Percentiles rank a stretch among this genome's conserved stretches.
These are phyloP conservation scores for Marvania coccoides DNA, from an alignment of 139 green algal species.

Conservation along the genomic window DNA sequence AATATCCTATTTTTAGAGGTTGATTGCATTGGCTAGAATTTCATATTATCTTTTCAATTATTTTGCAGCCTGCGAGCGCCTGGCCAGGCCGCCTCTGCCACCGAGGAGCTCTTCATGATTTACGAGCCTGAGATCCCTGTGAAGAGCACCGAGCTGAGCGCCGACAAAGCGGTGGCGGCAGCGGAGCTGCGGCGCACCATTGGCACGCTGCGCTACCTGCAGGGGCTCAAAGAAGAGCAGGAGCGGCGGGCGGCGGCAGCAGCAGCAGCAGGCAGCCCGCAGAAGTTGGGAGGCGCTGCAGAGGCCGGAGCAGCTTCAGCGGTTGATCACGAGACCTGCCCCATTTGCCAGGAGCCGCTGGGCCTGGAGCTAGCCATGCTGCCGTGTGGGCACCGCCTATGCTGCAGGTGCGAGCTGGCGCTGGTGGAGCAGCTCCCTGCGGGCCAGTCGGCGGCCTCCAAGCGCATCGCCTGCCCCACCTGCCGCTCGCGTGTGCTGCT, in stretches of 20 bases:
- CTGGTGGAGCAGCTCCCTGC: constrained; percentile 32
- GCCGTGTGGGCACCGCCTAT: constrained; percentile 65
- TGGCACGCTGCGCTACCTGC: constrained; percentile 75
- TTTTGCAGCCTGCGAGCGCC: constrained; percentile 20
- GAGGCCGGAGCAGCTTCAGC: background rate
- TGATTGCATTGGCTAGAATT: background rate
- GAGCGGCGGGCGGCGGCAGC: background rate
- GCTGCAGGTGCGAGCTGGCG: constrained; percentile 46
- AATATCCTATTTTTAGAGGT: background rate
- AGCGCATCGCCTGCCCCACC: constrained; percentile 57
- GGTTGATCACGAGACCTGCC: constrained; percentile 37
- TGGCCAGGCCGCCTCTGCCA: background rate
- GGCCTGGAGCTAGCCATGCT: constrained; percentile 45
- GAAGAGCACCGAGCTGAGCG: constrained; percentile 41
- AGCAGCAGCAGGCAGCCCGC: background rate
- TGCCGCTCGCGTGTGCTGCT: constrained; percentile 43
- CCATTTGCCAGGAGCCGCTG: constrained; percentile 62
- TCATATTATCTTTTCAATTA: background rate
- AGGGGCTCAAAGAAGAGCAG: constrained; percentile 20
- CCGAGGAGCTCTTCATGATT: background rate
- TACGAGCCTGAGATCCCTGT: background rate
- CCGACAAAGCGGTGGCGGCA: constrained; percentile 48
- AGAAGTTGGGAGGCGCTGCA: background rate
- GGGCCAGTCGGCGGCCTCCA: background rate
- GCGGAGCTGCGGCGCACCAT: constrained; percentile 45